A percentile compares a stretch with the other conserved stretches of the same genome.
Conservation (phyloP, 2,329 filamentous ascomycete genomes). For the Paraphaeosphaeria sporulosa region DNA sequence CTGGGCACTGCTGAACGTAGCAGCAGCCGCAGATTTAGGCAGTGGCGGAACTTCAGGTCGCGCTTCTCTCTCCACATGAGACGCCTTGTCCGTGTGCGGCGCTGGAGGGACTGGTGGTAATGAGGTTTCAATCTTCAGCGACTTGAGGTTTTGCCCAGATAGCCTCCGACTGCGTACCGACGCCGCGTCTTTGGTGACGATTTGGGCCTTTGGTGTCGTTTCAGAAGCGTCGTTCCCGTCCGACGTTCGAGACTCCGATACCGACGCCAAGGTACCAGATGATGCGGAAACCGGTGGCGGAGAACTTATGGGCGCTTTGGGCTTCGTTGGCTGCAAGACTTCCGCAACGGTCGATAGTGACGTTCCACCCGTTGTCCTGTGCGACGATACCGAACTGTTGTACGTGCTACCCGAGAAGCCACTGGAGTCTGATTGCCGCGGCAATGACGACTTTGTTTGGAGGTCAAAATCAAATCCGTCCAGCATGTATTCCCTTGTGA, state of each 20-base stretch:
- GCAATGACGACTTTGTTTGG: slow-evolving; percentile 71
- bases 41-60: slow-evolving; percentile 41
- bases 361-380: slow-evolving; percentile 72
- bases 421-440: slow-evolving; percentile 83
- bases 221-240: slow-evolving; percentile 35
- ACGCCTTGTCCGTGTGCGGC: slow-evolving; percentile 46
- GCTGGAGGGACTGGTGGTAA: slow-evolving; percentile 45
- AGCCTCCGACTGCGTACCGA: slow-evolving; percentile 77
- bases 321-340: slow-evolving; percentile 53
- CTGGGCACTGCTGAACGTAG: slow-evolving; percentile 37
- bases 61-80: slow-evolving; percentile 41
- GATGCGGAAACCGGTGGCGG: slow-evolving; percentile 38
- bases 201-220: slow-evolving; percentile 36
- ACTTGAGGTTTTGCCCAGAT: slow-evolving; percentile 80
- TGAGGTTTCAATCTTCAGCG: slow-evolving; percentile 86
- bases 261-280: slow-evolving; percentile 41
- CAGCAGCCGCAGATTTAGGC: slow-evolving; percentile 46
- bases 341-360: slow-evolving; percentile 78
- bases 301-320: slow-evolving; percentile 42
- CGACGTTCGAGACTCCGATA: slow-evolving; percentile 39
- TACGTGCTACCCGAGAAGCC: slow-evolving; percentile 78
- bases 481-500: slow-evolving; percentile 82
- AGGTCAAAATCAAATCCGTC: slow-evolving; percentile 82
- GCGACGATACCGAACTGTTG: slow-evolving; percentile 80
- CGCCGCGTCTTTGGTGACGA: slow-evolving; percentile 35